Conservation (phyloP, 371 early-diverging fungal genomes). For the Mortierella sp. region DNA sequence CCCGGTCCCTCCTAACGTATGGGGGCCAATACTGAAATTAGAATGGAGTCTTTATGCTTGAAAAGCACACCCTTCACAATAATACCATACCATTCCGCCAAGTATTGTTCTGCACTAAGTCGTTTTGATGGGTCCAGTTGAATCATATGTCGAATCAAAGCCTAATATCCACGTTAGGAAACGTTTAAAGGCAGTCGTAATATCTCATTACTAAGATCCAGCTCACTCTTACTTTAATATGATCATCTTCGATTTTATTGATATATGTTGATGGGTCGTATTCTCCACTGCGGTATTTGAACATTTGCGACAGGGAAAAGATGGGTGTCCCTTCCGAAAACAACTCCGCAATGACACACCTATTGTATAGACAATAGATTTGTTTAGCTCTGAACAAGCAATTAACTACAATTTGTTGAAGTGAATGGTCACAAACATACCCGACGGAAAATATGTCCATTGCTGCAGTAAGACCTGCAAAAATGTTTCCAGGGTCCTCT, state of each 20-base stretch:
- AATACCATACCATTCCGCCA: conserved; percentile 73
- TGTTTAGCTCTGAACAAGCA: not conserved
- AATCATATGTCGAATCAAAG: conserved; percentile 87
- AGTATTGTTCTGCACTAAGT: conserved; percentile 76
- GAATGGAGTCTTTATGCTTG: not conserved
- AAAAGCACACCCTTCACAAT: not conserved
- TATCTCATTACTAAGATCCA: not conserved
- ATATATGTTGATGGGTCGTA: conserved; percentile 77
- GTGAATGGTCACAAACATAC: conserved; percentile 50
- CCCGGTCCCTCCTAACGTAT: conserved; percentile 70
- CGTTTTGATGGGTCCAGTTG: conserved; percentile 83
- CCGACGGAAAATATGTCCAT: conserved; percentile 98
- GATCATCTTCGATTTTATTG: conserved; percentile 84
- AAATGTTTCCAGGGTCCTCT: conserved; percentile 37
- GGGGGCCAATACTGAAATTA: not conserved
- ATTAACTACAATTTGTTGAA: not conserved
- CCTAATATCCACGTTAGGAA: conserved; percentile 49
- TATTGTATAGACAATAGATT: conserved; percentile 26
- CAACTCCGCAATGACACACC: conserved; percentile 95
- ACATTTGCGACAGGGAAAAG: conserved; percentile 90
- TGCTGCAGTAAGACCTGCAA: conserved; percentile 71
- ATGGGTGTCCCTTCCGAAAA: conserved; percentile 92
- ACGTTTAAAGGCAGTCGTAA: not conserved
- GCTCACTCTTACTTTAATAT: conserved; percentile 71
- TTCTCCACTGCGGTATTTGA: conserved; percentile 86